These are phyloP conservation scores for Pseudomassariella vexata DNA, from an alignment of 2,329 filamentous ascomycete genomes.

Conservation along the genomic window DNA sequence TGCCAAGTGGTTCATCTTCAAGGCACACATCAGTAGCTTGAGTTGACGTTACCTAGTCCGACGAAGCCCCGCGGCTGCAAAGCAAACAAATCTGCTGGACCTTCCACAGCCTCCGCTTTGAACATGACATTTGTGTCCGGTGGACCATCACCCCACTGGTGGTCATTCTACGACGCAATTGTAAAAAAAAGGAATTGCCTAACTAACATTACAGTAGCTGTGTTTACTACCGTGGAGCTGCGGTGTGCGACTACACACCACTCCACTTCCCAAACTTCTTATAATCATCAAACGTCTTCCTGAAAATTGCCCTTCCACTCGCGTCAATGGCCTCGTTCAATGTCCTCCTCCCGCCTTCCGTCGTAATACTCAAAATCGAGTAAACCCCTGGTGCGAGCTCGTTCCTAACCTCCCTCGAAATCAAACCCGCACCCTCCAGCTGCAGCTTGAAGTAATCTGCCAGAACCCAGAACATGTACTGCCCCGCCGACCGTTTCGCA, in stretches of 20 bases:
- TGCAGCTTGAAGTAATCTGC: slow-evolving; percentile 57
- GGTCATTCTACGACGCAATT: too few relatives aligned
- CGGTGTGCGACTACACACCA: slow-evolving; percentile 50
- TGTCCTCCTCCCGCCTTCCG: slow-evolving; percentile 46
- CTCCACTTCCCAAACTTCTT: slow-evolving; percentile 60
- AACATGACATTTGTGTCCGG: too few relatives aligned
- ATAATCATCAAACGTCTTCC: slow-evolving; percentile 53
- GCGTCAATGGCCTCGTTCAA: slow-evolving; percentile 55
- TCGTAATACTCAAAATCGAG: slow-evolving; percentile 53
- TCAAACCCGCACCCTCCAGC: slow-evolving; percentile 42
- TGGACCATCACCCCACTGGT: too few relatives aligned
- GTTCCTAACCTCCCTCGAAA: slow-evolving; percentile 45
- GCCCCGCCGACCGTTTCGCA: slow-evolving; percentile 55
- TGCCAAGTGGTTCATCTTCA: too few relatives aligned
- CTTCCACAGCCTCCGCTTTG: too few relatives aligned
- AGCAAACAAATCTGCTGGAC: too few relatives aligned
- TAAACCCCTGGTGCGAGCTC: slow-evolving; percentile 53
- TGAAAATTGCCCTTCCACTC: slow-evolving; percentile 53
- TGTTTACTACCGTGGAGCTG: too few relatives aligned
- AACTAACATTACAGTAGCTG: too few relatives aligned
- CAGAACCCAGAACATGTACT: slow-evolving; percentile 56
- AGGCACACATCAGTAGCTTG: too few relatives aligned
- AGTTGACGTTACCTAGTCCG: too few relatives aligned
- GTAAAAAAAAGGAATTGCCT: too few relatives aligned
- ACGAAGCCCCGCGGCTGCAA: too few relatives aligned